These are phyloP conservation scores for Plasmodium gonderi DNA, from an alignment of 169 alveolate genomes.

Conservation along the genomic window DNA sequence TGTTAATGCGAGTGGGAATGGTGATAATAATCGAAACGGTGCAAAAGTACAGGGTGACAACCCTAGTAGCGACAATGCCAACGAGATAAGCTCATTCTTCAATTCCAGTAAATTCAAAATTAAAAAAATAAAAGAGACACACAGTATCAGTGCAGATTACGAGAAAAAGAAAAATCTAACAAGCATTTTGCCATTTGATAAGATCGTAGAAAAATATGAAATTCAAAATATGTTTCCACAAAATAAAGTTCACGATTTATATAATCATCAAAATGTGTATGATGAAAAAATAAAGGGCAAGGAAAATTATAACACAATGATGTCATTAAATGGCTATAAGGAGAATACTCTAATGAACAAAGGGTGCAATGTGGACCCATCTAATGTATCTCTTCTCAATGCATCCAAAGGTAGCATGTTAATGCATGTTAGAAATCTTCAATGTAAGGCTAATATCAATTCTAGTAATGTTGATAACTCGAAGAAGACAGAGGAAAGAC, in stretches of 20 bases:
- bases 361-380: background rate
- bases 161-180: conserved; percentile 27
- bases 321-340: background rate
- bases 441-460: background rate
- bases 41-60: background rate
- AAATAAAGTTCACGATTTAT: conserved; percentile 30
- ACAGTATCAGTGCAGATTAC: conserved; percentile 4
- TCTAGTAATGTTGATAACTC: background rate
- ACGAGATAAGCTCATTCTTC: conserved; percentile 6
- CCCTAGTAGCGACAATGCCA: background rate
- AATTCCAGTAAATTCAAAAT: conserved; percentile 18
- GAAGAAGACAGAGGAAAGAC: background rate
- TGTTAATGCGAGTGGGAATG: background rate
- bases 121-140: conserved; percentile 25
- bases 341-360: background rate
- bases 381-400: background rate
- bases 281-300: conserved; percentile 5
- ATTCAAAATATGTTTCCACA: background rate
- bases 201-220: conserved; percentile 35
- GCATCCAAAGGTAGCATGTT: background rate
- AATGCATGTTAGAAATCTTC: background rate
- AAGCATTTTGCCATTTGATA: conserved; percentile 38
- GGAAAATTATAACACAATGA: background rate
- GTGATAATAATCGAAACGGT: background rate
- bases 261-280: conserved; percentile 53